These are phyloP conservation scores for Coffea eugenioides DNA, from an alignment of 257 asterid genomes.

Conservation along the genomic window DNA sequence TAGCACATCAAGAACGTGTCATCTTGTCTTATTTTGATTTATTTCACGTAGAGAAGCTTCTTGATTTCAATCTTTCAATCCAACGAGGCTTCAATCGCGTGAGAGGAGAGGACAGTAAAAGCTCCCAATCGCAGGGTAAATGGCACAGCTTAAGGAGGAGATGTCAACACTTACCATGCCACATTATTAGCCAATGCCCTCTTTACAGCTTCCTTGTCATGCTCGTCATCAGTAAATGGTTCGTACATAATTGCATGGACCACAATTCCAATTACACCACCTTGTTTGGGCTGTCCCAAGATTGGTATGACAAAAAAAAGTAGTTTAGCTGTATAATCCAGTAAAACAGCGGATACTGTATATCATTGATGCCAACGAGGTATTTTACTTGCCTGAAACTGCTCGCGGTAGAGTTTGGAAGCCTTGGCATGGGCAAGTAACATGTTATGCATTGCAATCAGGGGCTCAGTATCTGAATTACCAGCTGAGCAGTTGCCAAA, in stretches of 20 bases:
- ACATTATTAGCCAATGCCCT: slow-evolving; percentile 51
- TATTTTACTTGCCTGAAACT: slow-evolving; percentile 8
- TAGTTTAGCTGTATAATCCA: too few relatives aligned
- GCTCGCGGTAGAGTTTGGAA: slow-evolving; percentile 47
- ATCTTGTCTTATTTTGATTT: too few relatives aligned
- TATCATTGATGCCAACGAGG: too few relatives aligned
- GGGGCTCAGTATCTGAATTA: slow-evolving; percentile 73
- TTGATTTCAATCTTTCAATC: too few relatives aligned
- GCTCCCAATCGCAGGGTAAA: too few relatives aligned
- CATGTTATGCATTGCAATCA: slow-evolving; percentile 52
- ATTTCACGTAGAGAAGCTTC: too few relatives aligned
- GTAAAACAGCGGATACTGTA: too few relatives aligned
- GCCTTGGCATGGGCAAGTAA: slow-evolving; percentile 67
- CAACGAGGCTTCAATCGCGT: too few relatives aligned
- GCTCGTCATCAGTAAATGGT: slow-evolving; percentile 41
- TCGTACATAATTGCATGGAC: slow-evolving; percentile 49
- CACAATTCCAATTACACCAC: slow-evolving; percentile 48
- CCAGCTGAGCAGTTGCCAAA: slow-evolving; percentile 66
- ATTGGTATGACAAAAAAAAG: too few relatives aligned
- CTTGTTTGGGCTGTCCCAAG: slow-evolving; percentile 34
- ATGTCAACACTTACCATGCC: slow-evolving; percentile 22
- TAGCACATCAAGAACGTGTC: too few relatives aligned
- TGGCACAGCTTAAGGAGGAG: too few relatives aligned
- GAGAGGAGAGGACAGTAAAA: too few relatives aligned
- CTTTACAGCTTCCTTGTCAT: slow-evolving; percentile 49